Percentiles rank a stretch among this genome's conserved stretches.
Evolutionary conservation across 257 asterid genomes (phyloP).

Genomic region (Solanum sitiens): DNA sequence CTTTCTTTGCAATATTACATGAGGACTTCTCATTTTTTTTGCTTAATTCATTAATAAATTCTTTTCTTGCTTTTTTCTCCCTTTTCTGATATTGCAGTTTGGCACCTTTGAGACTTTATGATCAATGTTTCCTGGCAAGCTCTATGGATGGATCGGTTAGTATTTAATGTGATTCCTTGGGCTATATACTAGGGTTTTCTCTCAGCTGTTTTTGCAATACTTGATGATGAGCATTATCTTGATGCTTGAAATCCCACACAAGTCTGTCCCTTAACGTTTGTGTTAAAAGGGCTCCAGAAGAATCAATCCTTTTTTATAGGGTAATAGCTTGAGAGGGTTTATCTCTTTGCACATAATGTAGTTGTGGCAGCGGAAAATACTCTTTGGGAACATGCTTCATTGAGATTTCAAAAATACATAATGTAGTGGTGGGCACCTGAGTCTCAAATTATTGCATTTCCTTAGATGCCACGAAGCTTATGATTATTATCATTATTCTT

Average conservation of each 20-base stretch:
- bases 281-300: neutral
- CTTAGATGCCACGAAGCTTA: neutral
- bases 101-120: constrained; percentile 50
- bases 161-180: constrained; percentile 2
- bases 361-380: neutral
- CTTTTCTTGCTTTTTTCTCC: neutral
- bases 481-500: neutral
- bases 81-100: constrained; percentile 39
- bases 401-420: neutral
- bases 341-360: neutral
- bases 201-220: neutral
- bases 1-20: neutral
- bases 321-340: neutral
- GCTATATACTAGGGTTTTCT: neutral
- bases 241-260: neutral
- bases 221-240: neutral
- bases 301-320: neutral
- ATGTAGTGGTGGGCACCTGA: neutral
- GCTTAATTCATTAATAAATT: neutral
- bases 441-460: neutral
- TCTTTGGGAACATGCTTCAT: neutral
- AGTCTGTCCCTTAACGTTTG: neutral
- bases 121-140: constrained; percentile 83
- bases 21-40: neutral
- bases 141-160: constrained; percentile 98